phyloP scores from a whole-genome alignment of 768 basidiomycete species.

The Phaeolepiota aurea region DNA sequence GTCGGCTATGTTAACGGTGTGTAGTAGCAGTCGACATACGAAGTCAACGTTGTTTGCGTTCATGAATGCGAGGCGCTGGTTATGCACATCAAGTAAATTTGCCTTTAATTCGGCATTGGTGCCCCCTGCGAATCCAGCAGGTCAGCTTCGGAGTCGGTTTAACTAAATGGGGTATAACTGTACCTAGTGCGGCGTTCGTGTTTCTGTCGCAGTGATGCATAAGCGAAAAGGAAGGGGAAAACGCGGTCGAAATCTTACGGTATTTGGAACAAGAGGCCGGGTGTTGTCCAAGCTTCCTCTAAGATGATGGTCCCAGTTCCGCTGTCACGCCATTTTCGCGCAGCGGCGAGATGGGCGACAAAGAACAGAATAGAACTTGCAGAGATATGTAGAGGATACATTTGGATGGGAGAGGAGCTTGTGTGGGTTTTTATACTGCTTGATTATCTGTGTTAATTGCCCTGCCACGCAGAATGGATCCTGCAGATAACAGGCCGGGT shows the following conservation, averaged over 20 bases:
- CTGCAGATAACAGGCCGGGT: too few relatives aligned
- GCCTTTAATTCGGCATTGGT: constrained; percentile 19
- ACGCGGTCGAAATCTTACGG: constrained; percentile 10
- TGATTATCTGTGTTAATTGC: too few relatives aligned
- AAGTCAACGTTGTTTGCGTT: constrained; percentile 27
- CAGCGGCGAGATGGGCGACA: background rate
- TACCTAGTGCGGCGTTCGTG: constrained; percentile 14
- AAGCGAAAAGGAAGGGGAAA: background rate
- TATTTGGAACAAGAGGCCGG: constrained; percentile 18
- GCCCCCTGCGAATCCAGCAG: constrained; percentile 13
- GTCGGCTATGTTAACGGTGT: background rate
- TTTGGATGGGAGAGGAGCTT: too few relatives aligned
- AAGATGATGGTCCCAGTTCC: constrained; percentile 28
- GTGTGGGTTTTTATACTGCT: too few relatives aligned
- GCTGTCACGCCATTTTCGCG: constrained; percentile 19
- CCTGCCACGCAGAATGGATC: too few relatives aligned
- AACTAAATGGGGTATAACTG: background rate
- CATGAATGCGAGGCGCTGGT: constrained; percentile 26
- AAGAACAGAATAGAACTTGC: background rate
- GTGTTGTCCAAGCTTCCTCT: constrained; percentile 31
- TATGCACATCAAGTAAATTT: constrained; percentile 29
- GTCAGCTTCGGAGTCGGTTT: background rate
- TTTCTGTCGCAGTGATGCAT: constrained; percentile 3
- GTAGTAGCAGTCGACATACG: constrained; percentile 11
- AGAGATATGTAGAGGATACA: too few relatives aligned